Percentiles rank a stretch among this genome's conserved stretches.
These are phyloP conservation scores for Apiospora saccharicola DNA, from an alignment of 2,329 filamentous ascomycete species.

Conservation along the genomic window DNA sequence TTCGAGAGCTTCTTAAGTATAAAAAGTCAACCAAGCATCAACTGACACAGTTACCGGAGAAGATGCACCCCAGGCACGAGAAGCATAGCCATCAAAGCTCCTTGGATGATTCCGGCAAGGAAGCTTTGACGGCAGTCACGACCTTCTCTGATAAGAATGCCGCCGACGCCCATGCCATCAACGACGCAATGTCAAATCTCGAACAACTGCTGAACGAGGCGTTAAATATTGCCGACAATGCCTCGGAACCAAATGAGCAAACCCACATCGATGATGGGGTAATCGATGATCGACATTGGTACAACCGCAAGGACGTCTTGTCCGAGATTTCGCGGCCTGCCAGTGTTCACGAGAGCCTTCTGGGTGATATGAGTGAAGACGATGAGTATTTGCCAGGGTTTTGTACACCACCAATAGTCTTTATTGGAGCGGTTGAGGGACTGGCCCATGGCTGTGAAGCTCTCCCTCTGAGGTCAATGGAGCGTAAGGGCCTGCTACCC, in stretches of 20 bases:
- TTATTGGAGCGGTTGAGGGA: conserved; percentile 30
- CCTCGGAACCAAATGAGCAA: conserved; percentile 40
- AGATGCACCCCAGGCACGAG: conserved; percentile 33
- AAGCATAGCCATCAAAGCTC: conserved; percentile 33
- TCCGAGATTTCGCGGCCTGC: conserved; percentile 21
- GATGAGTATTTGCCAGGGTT: conserved; percentile 25
- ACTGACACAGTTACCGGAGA: conserved; percentile 39
- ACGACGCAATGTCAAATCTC: conserved; percentile 45
- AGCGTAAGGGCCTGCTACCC: conserved; percentile 25
- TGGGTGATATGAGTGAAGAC: conserved; percentile 29
- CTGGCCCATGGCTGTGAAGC: conserved; percentile 28
- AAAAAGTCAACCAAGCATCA: conserved; percentile 28
- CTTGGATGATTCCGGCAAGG: conserved; percentile 25
- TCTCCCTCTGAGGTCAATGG: conserved; percentile 26
- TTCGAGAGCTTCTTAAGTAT: conserved; percentile 39
- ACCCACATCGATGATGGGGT: conserved; percentile 36
- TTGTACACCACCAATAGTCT: conserved; percentile 25
- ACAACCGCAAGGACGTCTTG: background rate
- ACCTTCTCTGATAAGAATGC: conserved; percentile 38
- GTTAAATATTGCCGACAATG: conserved; percentile 51
- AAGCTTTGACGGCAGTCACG: conserved; percentile 33
- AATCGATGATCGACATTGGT: conserved; percentile 4
- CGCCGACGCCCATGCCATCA: conserved; percentile 35
- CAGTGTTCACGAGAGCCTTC: conserved; percentile 33
- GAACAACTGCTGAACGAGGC: conserved; percentile 57